phyloP scores from a whole-genome alignment of 1,284 basidiomycete species.

The Pascua guehoae region DNA sequence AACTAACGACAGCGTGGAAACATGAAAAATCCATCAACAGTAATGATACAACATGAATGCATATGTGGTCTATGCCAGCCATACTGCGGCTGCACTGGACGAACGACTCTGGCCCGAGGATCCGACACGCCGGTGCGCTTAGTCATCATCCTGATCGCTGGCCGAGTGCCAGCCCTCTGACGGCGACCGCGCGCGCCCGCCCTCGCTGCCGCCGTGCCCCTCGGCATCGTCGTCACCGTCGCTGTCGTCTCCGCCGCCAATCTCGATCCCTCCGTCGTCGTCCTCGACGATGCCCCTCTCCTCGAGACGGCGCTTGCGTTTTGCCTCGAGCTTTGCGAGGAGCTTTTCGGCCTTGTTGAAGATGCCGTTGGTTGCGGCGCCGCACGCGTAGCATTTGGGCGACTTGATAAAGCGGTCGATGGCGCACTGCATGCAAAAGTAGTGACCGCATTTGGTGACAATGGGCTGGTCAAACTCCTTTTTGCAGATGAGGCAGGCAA shows the following conservation, averaged over 20 bases:
- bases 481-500: slow-evolving; percentile 93
- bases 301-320: slow-evolving; percentile 39
- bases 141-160: too few species aligned
- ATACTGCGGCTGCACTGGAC: too few species aligned
- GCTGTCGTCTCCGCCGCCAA: slow-evolving; percentile 56
- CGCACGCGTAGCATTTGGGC: slow-evolving; percentile 93
- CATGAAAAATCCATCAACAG: background rate
- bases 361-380: slow-evolving; percentile 85
- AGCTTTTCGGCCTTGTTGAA: slow-evolving; percentile 55
- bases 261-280: slow-evolving; percentile 35
- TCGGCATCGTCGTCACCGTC: background rate
- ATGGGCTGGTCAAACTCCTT: slow-evolving; percentile 92
- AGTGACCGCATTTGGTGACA: slow-evolving; percentile 93
- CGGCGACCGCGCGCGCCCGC: background rate
- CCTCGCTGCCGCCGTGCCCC: slow-evolving; percentile 13
- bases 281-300: slow-evolving; percentile 32
- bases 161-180: too few species aligned
- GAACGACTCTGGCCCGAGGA: too few species aligned
- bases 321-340: slow-evolving; percentile 46
- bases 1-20: too few species aligned
- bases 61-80: background rate
- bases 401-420: slow-evolving; percentile 90
- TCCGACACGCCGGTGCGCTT: too few species aligned
- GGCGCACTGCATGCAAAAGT: slow-evolving; percentile 87
- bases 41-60: slow-evolving; percentile 4